Percentiles rank a stretch among this genome's conserved stretches.
Evolutionary conservation across 2,329 filamentous ascomycete species (phyloP).

Genomic region (Boeremia exigua): DNA sequence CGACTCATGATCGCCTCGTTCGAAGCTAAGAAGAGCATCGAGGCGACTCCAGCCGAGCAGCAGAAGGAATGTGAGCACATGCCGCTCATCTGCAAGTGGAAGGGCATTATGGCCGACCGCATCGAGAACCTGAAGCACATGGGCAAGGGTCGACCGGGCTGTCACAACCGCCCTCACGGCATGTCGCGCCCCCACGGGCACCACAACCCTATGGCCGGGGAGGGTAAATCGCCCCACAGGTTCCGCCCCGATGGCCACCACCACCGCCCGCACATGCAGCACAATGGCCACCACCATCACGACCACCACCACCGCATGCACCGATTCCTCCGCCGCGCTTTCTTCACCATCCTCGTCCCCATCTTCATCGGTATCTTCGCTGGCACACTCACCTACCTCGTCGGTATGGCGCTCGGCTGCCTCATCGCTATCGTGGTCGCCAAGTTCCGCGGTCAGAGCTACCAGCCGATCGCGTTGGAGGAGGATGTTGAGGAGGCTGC

Average conservation of each 20-base stretch:
- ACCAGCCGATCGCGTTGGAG: constrained; percentile 43
- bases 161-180: constrained; percentile 40
- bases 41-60: constrained; percentile 25
- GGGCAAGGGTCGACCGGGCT: constrained; percentile 36
- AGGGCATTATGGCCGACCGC: constrained; percentile 44
- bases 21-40: constrained; percentile 29
- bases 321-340: constrained; percentile 56
- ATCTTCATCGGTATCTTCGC: constrained; percentile 72
- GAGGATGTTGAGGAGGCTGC: constrained; percentile 29
- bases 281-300: constrained; percentile 26
- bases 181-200: constrained; percentile 32
- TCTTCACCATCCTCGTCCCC: constrained; percentile 70
- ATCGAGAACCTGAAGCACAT: constrained; percentile 45
- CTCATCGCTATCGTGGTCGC: constrained; percentile 66
- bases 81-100: constrained; percentile 52
- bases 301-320: constrained; percentile 32
- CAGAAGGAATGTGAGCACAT: constrained; percentile 46
- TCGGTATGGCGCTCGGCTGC: constrained; percentile 71
- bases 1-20: constrained; percentile 49
- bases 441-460: constrained; percentile 56
- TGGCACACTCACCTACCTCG: constrained; percentile 69
- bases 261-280: constrained; percentile 30
- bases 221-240: constrained; percentile 45
- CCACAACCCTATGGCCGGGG: constrained; percentile 41
- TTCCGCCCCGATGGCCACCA: constrained; percentile 37